Evolutionary conservation across 1,139 yeast genomes (phyloP), one percentile per base, ranked within the genome.

Genomic region (Saccharomyces uvarum): DNA sequence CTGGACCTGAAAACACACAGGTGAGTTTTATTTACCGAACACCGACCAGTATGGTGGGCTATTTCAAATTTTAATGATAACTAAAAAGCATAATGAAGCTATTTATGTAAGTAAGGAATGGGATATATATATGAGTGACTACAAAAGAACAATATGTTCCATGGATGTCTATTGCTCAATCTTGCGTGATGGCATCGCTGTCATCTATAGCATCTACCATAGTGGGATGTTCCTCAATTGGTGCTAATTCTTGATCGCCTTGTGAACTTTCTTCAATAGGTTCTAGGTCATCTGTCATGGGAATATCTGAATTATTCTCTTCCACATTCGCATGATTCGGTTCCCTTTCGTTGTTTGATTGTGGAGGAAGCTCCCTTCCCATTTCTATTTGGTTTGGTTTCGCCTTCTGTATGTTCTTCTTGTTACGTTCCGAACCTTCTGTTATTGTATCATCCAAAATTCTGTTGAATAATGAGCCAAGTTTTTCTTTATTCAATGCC

Each of bases 401-500:
- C 13, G 44, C n/a, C 19, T 38, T 38, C n/a, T 38, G 44, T 9
- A 16, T 11, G 24, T 16, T 38, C 24, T 38, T 38, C 14, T 44
- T 32, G 6, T 26, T n/a, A 28, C 14, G n/a, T 21, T 50, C 49
- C 19, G 44, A 31, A 14, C 27, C 16, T n/a, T 55, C 57, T 52
- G 67, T 67, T 3, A 65, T 63, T 2, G 62, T 53, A 21, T 67
- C 68, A 33, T 69, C 69, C 44, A 73, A 55, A 27, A 73, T 59
- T 21, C 56, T 61, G 26, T 56, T 55, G 58, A 63, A 76, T 26
- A 75, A 53, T 0, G 63, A 61, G 2, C 88, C 88, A 26, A 85
- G 66, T n/a, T 63, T 69, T 1, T 68, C 72, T 24, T 71, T 63
- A 65, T 86, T 86, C 56, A 83, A 68, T 11, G 64, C 61, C 14